These are phyloP conservation scores for Cyclocybe aegerita DNA, from an alignment of 768 basidiomycete species.

Conservation along the genomic window DNA sequence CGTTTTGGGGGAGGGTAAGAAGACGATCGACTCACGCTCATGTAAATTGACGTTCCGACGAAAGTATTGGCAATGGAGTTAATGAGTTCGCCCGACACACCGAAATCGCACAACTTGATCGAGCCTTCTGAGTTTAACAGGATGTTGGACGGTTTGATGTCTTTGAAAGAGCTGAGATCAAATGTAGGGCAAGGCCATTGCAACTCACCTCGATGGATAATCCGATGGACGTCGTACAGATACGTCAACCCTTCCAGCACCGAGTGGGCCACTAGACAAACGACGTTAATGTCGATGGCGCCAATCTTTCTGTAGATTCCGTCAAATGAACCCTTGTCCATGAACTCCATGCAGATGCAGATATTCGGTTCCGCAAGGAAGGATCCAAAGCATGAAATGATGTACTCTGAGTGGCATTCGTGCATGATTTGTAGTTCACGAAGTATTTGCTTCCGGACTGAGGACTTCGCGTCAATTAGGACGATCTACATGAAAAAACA, in stretches of 20 bases:
- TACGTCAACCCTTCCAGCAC: slow-evolving; percentile 95
- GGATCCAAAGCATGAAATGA: slow-evolving; percentile 96
- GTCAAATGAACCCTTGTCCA: slow-evolving; percentile 94
- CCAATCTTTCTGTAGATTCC: slow-evolving; percentile 95
- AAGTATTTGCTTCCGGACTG: slow-evolving; percentile 95
- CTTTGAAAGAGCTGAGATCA: slow-evolving; percentile 36
- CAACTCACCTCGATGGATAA: slow-evolving; percentile 92
- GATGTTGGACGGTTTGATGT: slow-evolving; percentile 99
- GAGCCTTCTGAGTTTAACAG: slow-evolving; percentile 91
- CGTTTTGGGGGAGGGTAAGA: neutral
- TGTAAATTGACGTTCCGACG: slow-evolving; percentile 98
- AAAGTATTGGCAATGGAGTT: slow-evolving; percentile 99
- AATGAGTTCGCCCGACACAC: slow-evolving; percentile 97
- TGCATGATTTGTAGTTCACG: slow-evolving; percentile 99
- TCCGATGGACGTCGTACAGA: slow-evolving; percentile 94
- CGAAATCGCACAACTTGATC: slow-evolving; percentile 99
- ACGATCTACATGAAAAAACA: slow-evolving; percentile 61
- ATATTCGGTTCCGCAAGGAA: slow-evolving; percentile 97
- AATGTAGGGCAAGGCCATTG: neutral
- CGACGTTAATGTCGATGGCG: slow-evolving; percentile 86
- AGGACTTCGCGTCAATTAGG: slow-evolving; percentile 92
- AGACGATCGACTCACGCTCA: slow-evolving; percentile 73
- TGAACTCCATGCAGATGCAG: slow-evolving; percentile 97
- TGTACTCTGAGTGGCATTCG: slow-evolving; percentile 89
- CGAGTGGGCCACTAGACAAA: slow-evolving; percentile 91